Conservation (phyloP, 2,329 filamentous ascomycete genomes). For the Clathrospora elynae region DNA sequence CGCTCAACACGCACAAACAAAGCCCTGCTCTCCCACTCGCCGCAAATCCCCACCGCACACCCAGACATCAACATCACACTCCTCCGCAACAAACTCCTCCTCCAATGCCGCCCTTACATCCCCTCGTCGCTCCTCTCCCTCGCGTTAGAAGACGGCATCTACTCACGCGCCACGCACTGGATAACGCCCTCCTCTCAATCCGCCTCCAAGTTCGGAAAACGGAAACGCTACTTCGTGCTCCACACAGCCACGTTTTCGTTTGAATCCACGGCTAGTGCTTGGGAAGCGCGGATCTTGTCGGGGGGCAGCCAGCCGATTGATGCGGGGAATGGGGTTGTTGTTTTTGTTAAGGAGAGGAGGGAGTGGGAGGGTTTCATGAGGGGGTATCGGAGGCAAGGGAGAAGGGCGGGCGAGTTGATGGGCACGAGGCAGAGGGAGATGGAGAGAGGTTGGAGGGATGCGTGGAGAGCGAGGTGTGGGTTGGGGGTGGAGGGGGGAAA, state of each 20-base stretch:
- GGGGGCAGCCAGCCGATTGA: conserved; percentile 29
- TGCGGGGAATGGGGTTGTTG: conserved; percentile 31
- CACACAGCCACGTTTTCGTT: conserved; percentile 26
- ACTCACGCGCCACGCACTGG: conserved; percentile 29
- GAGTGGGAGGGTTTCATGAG: conserved; percentile 33
- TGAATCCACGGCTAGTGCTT: conserved; percentile 24
- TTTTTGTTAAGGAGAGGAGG: conserved; percentile 32
- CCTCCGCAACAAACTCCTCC: conserved; percentile 35
- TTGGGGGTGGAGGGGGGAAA: conserved; percentile 25
- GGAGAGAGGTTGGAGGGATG: conserved; percentile 30
- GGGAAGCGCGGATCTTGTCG: conserved; percentile 31
- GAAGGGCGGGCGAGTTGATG: conserved; percentile 28
- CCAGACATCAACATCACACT: conserved; percentile 34
- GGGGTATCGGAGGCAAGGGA: conserved; percentile 31
- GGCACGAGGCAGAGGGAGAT: conserved; percentile 26
- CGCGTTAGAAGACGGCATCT: conserved; percentile 33
- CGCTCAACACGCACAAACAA: conserved; percentile 30
- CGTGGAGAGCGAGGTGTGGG: conserved; percentile 34
- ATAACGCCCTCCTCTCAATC: conserved; percentile 26
- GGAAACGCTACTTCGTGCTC: conserved; percentile 34
- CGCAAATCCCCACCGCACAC: conserved; percentile 29
- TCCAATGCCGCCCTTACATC: conserved; percentile 31
- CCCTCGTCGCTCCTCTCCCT: conserved; percentile 23
- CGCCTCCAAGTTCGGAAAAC: conserved; percentile 23
- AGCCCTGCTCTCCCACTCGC: conserved; percentile 27